Evolutionary conservation across 2,329 filamentous ascomycete species (phyloP).

Genomic region (Teratosphaeria gauchensis): DNA sequence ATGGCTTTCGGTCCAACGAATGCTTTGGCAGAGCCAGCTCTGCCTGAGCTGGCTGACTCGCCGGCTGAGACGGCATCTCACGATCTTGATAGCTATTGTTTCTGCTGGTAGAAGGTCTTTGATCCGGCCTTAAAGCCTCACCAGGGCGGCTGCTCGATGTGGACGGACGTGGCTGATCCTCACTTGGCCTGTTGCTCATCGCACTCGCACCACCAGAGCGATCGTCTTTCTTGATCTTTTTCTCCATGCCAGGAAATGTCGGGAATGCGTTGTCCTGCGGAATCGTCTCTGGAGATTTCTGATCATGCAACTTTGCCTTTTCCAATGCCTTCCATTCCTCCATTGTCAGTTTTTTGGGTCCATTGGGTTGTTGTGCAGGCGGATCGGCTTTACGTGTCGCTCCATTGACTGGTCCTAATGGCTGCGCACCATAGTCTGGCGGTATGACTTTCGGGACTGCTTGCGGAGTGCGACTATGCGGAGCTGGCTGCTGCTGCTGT

Average conservation of each 20-base stretch:
- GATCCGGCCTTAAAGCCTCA: not conserved
- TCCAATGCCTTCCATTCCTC: slow-evolving; percentile 26
- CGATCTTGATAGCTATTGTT: slow-evolving; percentile 2
- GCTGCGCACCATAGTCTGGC: not conserved
- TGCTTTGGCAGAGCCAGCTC: not conserved
- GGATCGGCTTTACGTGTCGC: not conserved
- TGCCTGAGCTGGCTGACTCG: not conserved
- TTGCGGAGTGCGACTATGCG: not conserved
- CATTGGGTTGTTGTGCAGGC: slow-evolving; percentile 4
- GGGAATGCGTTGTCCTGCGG: slow-evolving; percentile 40
- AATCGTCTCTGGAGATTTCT: slow-evolving; percentile 19
- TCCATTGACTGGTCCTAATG: not conserved
- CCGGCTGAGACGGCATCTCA: not conserved
- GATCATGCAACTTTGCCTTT: slow-evolving; percentile 21
- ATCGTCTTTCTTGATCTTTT: slow-evolving; percentile 4
- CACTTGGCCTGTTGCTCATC: slow-evolving; percentile 9
- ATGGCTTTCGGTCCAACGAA: slow-evolving; percentile 6
- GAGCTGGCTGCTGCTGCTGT: not conserved
- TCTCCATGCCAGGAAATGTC: slow-evolving; percentile 31
- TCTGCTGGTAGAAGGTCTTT: slow-evolving; percentile 4
- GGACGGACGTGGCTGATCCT: slow-evolving; percentile 9
- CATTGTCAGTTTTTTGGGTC: slow-evolving; percentile 19
- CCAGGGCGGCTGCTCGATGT: slow-evolving; percentile 3
- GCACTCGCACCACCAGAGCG: slow-evolving; percentile 6
- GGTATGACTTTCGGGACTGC: not conserved